Percentiles rank a stretch among this genome's conserved stretches.
These are phyloP conservation scores for Exophiala sp. DNA, from an alignment of 2,329 filamentous ascomycete species.

Conservation along the genomic window DNA sequence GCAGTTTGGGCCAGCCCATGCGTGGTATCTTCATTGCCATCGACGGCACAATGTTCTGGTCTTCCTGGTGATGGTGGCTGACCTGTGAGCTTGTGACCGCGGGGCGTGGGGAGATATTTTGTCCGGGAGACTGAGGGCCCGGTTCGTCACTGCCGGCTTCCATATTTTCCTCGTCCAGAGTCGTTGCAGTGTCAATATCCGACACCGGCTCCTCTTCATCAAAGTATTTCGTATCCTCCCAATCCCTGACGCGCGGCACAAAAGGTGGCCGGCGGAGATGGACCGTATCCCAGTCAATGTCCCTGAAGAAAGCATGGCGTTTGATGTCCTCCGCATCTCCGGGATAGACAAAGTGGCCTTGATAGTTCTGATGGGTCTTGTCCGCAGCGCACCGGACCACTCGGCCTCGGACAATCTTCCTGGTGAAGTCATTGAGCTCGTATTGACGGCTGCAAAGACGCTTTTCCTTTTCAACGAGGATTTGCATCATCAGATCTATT, in stretches of 20 bases:
- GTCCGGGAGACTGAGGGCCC: neutral
- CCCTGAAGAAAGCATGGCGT: constrained; percentile 74
- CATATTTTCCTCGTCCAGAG: constrained; percentile 40
- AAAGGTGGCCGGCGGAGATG: constrained; percentile 70
- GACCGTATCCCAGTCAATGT: constrained; percentile 69
- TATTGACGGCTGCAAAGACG: constrained; percentile 75
- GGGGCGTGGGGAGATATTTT: neutral
- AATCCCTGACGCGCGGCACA: constrained; percentile 62
- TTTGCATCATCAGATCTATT: constrained; percentile 65
- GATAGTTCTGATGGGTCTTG: constrained; percentile 36
- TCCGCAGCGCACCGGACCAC: constrained; percentile 29
- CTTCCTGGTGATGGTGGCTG: constrained; percentile 27
- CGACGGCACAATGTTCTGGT: constrained; percentile 28
- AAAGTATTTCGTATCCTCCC: constrained; percentile 82
- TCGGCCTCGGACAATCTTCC: constrained; percentile 27
- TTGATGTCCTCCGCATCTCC: constrained; percentile 89
- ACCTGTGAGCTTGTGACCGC: constrained; percentile 7
- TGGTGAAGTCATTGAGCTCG: constrained; percentile 54
- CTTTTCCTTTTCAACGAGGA: constrained; percentile 67
- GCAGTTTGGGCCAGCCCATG: neutral
- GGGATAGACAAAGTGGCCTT: constrained; percentile 64
- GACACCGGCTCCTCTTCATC: constrained; percentile 71
- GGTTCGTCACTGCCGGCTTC: neutral
- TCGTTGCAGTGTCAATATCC: constrained; percentile 49
- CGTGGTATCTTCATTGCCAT: constrained; percentile 12